Evolutionary conservation across 2,329 filamentous ascomycete genomes (phyloP), one percentile per base, ranked within the genome.

Genomic region (Aspergillus sp.): DNA sequence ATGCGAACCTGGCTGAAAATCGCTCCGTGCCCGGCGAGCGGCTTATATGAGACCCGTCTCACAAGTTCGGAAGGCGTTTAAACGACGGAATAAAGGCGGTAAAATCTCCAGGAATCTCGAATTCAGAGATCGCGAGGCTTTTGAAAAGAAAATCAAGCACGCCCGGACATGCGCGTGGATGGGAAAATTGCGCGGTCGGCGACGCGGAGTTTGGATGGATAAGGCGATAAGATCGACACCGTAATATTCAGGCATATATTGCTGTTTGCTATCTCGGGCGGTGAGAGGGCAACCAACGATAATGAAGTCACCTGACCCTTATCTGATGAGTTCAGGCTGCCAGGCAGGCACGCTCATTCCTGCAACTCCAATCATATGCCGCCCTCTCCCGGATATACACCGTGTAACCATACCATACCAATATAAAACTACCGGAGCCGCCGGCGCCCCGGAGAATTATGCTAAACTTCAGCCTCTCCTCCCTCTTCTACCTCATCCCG

Each of bases 401-500:
- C 8, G 17, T 40, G 37, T 17, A 17, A 19, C 40, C 17, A 43
- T 19, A 19, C 40, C 40, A 31, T 11, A 31, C 27, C 9, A 7
- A 6, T 11, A 31, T 11, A 31, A 31, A 31, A 31, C 27, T 31
- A 31, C 27, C 27, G 27, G 27, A 31, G 27, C 27, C 27, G 27
- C 9, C 27, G 4, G 27, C 27, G 27, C 27, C 27, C 27, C 27
- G 9, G 27, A 4, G 27, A 21, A 71, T 35, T 27, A 58, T 55
- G 52, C 52, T 24, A 17, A 57, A 47, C n/a, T 6, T 60, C 44
- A 55, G 64, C 37, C 49, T 68, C 40, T 73, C 67, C 39, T 74
- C 70, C 64, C 51, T 70, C 51, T 65, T 75, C 50, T 75, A 75
- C 61, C 66, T 73, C 31, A 59, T 75, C 50, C 73, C 73, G 0